Base-by-base conservation (phyloP, 2,329 filamentous ascomycete genomes). In the Paecilomyces niveus region DNA sequence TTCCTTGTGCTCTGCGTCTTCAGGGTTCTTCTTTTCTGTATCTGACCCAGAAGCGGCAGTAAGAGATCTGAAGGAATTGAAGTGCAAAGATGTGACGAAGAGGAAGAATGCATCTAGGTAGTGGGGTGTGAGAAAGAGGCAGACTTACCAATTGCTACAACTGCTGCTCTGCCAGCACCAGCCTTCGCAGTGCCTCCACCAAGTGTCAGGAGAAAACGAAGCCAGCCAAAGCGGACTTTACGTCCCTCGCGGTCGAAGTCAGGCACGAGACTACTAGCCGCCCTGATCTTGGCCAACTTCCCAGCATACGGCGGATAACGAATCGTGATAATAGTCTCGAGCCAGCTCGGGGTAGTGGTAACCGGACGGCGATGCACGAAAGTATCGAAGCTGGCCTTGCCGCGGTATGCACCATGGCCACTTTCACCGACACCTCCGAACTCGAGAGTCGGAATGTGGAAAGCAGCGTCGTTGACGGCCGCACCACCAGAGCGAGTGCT, bases 361-460 rank as follows among this genome's bases (percentile, higher is more conserved):
- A 87, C 77, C 55, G 79, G 77, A 39, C 85, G 79, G 18, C 81
- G 81, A 67, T 88, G 85, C 1, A 82, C 82, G 68, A 86, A 88
- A 65, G 77, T 77, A 55, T 88, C 85, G 70, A 87, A 87, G 50
- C 75, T 79, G n/a, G 88, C 81, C 68, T 86, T 85, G 60, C 92
- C 92, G 65, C 89, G 85, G 78, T 95, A 95, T 31, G 84, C 78
- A 61, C 91, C 91, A 61, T 83, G 82, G 57, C 91, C 91, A 52
- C 87, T 90, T 65, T 88, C 83, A 63, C 92, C 91, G 7, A 96
- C 88, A 66, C 91, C 91, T 63, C 92, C 92, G 71, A 96, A 96
- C 39, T 88, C 80, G 1, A 94, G 78, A 1, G 86, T 89, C 32
- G 84, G 82, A 62, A 94, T 82, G 22, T 92, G 89, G 77, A 88